Evolutionary conservation across 2,329 filamentous ascomycete species (phyloP).

Genomic region (Cytospora mali): DNA sequence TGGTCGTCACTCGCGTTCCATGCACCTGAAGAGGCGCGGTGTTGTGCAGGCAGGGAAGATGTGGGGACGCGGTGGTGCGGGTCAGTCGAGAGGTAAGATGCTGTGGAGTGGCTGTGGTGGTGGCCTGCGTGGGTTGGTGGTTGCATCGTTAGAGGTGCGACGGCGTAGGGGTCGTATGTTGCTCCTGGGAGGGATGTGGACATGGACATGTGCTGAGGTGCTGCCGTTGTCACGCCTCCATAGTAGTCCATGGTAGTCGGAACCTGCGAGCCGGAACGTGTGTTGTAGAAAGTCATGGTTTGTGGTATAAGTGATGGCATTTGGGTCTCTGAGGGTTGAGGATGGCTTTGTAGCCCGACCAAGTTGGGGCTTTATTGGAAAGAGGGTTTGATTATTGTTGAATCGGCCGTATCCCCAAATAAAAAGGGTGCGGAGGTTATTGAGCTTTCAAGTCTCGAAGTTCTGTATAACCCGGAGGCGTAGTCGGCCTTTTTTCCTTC

Average conservation of each 20-base stretch:
- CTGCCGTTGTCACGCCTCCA: slow-evolving; percentile 35
- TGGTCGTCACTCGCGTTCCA: slow-evolving; percentile 79
- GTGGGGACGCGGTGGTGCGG: slow-evolving; percentile 37
- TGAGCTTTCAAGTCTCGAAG: slow-evolving; percentile 3
- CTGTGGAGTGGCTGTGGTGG: slow-evolving; percentile 28
- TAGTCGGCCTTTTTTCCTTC: too few species aligned
- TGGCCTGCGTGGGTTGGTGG: slow-evolving; percentile 33
- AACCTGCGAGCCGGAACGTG: slow-evolving; percentile 24
- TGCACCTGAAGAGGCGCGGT: slow-evolving; percentile 63
- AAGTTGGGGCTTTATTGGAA: not conserved
- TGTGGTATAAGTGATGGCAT: slow-evolving; percentile 31
- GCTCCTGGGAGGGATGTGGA: slow-evolving; percentile 33
- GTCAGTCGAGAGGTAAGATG: slow-evolving; percentile 46
- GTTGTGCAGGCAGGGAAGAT: slow-evolving; percentile 42
- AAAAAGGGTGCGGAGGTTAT: slow-evolving; percentile 1
- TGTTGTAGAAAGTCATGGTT: slow-evolving; percentile 41
- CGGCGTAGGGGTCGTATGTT: slow-evolving; percentile 40
- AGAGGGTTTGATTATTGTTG: not conserved
- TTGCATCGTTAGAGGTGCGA: slow-evolving; percentile 37
- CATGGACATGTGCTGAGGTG: slow-evolving; percentile 32
- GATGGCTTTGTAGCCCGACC: slow-evolving; percentile 34
- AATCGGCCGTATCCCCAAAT: not conserved
- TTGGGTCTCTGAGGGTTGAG: slow-evolving; percentile 31
- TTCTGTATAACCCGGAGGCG: not conserved
- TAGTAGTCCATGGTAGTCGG: slow-evolving; percentile 36